Evolutionary conservation across 2,329 filamentous ascomycete genomes (phyloP).

Genomic region (Hypoxylon sp.): DNA sequence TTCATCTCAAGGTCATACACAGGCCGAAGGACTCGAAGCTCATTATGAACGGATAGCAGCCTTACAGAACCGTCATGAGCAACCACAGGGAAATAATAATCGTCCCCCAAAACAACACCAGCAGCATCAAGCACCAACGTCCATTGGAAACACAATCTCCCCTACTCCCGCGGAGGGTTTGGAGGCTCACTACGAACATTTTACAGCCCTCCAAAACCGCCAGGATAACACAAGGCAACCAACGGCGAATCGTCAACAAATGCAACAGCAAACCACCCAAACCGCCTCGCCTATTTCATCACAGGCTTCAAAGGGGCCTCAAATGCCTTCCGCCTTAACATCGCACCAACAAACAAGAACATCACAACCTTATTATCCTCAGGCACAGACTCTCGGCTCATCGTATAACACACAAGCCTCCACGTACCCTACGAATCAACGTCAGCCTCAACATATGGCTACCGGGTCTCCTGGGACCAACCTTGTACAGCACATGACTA

Average conservation of each 20-base stretch:
- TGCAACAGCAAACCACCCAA: slow-evolving; percentile 48
- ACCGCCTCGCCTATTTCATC: slow-evolving; percentile 51
- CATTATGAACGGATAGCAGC: slow-evolving; percentile 50
- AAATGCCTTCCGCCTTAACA: slow-evolving; percentile 49
- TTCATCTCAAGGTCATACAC: slow-evolving; percentile 42
- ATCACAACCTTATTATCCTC: slow-evolving; percentile 52
- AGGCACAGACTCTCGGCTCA: slow-evolving; percentile 49
- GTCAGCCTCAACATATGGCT: slow-evolving; percentile 51
- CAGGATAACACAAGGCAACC: slow-evolving; percentile 48
- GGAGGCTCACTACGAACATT: slow-evolving; percentile 53
- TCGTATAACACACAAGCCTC: slow-evolving; percentile 52
- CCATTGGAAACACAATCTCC: slow-evolving; percentile 46
- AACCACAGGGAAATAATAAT: slow-evolving; percentile 47
- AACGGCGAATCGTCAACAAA: slow-evolving; percentile 48
- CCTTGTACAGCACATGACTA: slow-evolving; percentile 54
- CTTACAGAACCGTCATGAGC: slow-evolving; percentile 47
- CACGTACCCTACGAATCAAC: slow-evolving; percentile 51
- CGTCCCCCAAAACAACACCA: slow-evolving; percentile 50
- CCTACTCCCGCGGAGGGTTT: slow-evolving; percentile 49
- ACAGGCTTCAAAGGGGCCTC: slow-evolving; percentile 51
- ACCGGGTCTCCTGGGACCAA: slow-evolving; percentile 51
- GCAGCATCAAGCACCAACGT: slow-evolving; percentile 44
- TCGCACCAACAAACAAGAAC: slow-evolving; percentile 51
- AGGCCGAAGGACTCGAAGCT: slow-evolving; percentile 51
- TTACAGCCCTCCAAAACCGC: slow-evolving; percentile 50